A percentile compares a stretch with the other conserved stretches of the same genome.
These are phyloP conservation scores for Dimargaris cristalligena DNA, from an alignment of 192 early-diverging fungal genomes.

Conservation along the genomic window DNA sequence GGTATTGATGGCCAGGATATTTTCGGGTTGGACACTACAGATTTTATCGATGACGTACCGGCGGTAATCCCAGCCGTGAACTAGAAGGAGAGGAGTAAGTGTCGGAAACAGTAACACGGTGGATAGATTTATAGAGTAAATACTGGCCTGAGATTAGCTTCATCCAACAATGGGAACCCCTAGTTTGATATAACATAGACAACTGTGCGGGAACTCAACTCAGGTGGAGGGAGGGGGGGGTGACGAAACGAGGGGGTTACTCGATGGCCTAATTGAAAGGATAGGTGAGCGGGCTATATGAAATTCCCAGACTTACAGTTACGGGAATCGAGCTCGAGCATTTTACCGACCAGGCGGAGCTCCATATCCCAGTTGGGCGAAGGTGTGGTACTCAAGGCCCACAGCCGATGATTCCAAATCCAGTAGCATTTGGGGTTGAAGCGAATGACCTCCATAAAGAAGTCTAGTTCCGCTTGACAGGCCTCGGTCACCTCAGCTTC, in stretches of 20 bases:
- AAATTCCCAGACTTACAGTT: constrained; percentile 89
- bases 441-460: constrained; percentile 51
- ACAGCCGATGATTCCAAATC: constrained; percentile 92
- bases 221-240: no score
- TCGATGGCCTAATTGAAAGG: no score
- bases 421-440: constrained; percentile 92
- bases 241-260: no score
- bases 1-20: constrained; percentile 14
- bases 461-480: constrained; percentile 49
- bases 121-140: no score
- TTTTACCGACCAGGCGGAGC: constrained; percentile 50
- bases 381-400: constrained; percentile 67
- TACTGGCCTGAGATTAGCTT: no score
- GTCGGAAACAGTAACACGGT: no score
- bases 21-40: constrained; percentile 16
- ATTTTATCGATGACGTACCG: constrained; percentile 53
- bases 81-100: constrained; percentile 20
- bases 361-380: constrained; percentile 64
- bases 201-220: no score
- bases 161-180: no score
- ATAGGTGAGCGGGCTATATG: no score
- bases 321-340: constrained; percentile 75
- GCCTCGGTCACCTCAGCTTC: constrained; percentile 23
- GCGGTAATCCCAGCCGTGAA: constrained; percentile 98
- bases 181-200: no score